Base-by-base conservation (phyloP, 2,329 filamentous ascomycete genomes). In the Apiospora malaysiana region DNA sequence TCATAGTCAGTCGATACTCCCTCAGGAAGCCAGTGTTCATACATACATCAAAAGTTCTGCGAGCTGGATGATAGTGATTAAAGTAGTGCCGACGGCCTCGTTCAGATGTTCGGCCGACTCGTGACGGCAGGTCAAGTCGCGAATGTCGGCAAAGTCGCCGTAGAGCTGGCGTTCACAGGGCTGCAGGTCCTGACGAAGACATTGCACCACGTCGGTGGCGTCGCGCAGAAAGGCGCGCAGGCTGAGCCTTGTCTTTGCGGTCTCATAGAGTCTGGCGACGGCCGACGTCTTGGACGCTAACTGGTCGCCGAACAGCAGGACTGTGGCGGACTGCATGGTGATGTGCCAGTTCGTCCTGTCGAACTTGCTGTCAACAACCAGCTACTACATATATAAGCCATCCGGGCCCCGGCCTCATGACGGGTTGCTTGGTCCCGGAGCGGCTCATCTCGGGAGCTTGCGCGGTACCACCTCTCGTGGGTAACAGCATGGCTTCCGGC, bases 291-390 rank as follows among this genome's bases (percentile, higher is more conserved):
- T 66, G 37, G 63, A 45, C 37, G 63, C 63, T n/a, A 66, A 21
- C 63, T 66, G 63, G 37, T 66, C 63, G 63, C 63, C 63, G 21
- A 66, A 66, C 21, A 66, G 63, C 63, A 66, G n/a, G 21, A 66
- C 63, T 23, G 63, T 66, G 37, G 63, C 63, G 37, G 63, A 66
- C 63, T 66, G 37, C 63, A 66, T 66, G 37, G 37, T 66, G 37
- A 66, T 43, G 63, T 66, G 63, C 37, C 16, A 43, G 37, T 43
- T 43, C 37, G 5, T 37, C 37, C 25, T 45, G 37, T 40, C 21
- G 40, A 66, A 6, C 37, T 25, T 66, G 63, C 37, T 25, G 10
- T 25, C 23, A 45, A 2, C 37, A 37, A 25, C 8, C 63, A 43
- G 23, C 37, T 16, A 43, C 63, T 25, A 9, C 63, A 43, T 66